A percentile compares a stretch with the other conserved stretches of the same genome.
phyloP scores from a whole-genome alignment of 2,329 filamentous ascomycete species.

The Apiospora phragmitis region DNA sequence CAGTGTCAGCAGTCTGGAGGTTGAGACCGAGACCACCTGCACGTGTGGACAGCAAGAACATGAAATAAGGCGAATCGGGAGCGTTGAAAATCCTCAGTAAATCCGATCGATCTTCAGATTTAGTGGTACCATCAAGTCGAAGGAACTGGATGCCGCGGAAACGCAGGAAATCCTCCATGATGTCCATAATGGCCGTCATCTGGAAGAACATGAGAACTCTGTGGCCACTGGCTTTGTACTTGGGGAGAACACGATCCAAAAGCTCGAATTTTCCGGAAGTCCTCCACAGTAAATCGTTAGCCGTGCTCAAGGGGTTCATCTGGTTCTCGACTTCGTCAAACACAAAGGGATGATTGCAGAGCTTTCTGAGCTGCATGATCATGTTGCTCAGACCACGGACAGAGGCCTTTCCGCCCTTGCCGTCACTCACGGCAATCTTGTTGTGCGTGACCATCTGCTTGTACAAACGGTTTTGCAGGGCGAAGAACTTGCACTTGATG shows the following conservation, averaged over 20 bases:
- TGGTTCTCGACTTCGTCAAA: constrained; percentile 98
- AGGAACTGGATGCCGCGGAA: constrained; percentile 82
- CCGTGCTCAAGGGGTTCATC: constrained; percentile 87
- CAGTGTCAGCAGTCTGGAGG: constrained; percentile 94
- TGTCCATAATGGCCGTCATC: constrained; percentile 99
- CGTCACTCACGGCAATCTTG: constrained; percentile 90
- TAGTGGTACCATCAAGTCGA: constrained; percentile 93
- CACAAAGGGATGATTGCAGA: constrained; percentile 98
- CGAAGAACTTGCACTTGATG: constrained; percentile 98
- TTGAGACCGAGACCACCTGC: constrained; percentile 97
- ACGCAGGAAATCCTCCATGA: constrained; percentile 97
- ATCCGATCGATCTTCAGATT: constrained; percentile 94
- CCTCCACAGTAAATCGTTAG: constrained; percentile 93
- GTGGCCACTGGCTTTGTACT: constrained; percentile 89
- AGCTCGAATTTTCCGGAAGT: constrained; percentile 97
- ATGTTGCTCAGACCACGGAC: constrained; percentile 97
- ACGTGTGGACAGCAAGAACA: constrained; percentile 97
- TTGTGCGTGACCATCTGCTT: constrained; percentile 97
- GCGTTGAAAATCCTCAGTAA: constrained; percentile 87
- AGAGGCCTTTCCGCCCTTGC: constrained; percentile 91
- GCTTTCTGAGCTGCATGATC: constrained; percentile 98
- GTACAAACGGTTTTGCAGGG: constrained; percentile 89
- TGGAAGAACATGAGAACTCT: constrained; percentile 99
- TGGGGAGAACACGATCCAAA: constrained; percentile 86
- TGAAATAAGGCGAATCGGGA: constrained; percentile 89